These are phyloP conservation scores for Talaromyces sp. DNA, from an alignment of 2,329 filamentous ascomycete genomes.

Conservation along the genomic window DNA sequence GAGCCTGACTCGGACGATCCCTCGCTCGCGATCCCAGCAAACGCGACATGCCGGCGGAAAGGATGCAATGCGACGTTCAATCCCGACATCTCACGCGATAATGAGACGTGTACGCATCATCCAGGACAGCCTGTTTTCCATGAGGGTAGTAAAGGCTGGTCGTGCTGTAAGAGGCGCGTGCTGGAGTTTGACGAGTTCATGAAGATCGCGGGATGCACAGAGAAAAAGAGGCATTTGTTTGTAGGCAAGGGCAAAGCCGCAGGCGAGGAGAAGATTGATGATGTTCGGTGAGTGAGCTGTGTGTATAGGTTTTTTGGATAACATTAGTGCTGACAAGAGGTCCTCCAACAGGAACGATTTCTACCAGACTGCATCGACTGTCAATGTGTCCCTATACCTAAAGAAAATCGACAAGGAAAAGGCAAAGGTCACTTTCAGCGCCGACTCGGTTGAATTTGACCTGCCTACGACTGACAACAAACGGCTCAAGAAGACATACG, in stretches of 20 bases:
- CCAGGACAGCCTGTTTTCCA: slow-evolving; percentile 91
- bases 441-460: slow-evolving; percentile 65
- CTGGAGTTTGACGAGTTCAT: slow-evolving; percentile 98
- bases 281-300: slow-evolving; percentile 58
- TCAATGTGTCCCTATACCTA: slow-evolving; percentile 88
- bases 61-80: slow-evolving; percentile 65
- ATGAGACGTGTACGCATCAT: slow-evolving; percentile 80
- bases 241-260: slow-evolving; percentile 64
- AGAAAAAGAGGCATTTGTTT: slow-evolving; percentile 77
- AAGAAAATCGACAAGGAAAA: slow-evolving; percentile 91
- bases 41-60: slow-evolving; percentile 70
- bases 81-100: slow-evolving; percentile 55
- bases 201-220: slow-evolving; percentile 87
- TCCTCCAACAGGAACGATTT: slow-evolving; percentile 65
- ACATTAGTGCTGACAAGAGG: neutral
- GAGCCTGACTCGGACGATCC: slow-evolving; percentile 88
- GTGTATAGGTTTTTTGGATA: slow-evolving; percentile 1
- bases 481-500: slow-evolving; percentile 68
- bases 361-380: slow-evolving; percentile 80
- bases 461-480: slow-evolving; percentile 83
- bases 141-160: slow-evolving; percentile 96
- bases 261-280: slow-evolving; percentile 71
- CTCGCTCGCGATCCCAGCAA: slow-evolving; percentile 64
- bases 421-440: slow-evolving; percentile 65
- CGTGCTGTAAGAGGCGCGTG: slow-evolving; percentile 91